These are phyloP conservation scores for Reutealis trisperma DNA, from an alignment of 345 rosid species.

Conservation along the genomic window DNA sequence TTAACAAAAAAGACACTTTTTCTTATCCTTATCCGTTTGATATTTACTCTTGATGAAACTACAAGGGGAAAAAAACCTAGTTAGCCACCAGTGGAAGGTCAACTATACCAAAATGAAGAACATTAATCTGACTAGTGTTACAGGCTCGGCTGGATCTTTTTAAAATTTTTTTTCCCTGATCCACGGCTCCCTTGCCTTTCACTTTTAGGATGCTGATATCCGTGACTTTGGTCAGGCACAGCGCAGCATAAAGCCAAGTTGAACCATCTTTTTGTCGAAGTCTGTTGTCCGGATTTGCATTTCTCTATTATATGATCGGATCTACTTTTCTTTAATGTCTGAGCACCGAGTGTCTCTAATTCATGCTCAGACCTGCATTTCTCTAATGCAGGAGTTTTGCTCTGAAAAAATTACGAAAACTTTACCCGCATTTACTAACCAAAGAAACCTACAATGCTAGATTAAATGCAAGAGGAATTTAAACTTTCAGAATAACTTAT, in stretches of 20 bases:
- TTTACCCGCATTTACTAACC: not conserved
- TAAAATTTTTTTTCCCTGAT: not conserved
- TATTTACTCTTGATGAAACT: no score
- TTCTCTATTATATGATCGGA: conserved; percentile 2
- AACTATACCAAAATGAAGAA: no score
- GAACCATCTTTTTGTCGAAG: conserved; percentile 7
- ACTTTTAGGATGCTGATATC: not conserved
- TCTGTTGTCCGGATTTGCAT: conserved; percentile 1
- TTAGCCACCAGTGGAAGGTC: no score
- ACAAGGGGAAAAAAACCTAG: no score
- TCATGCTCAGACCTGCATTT: conserved; percentile 1
- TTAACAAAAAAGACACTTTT: no score
- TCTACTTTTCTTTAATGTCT: not conserved
- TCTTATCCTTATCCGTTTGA: no score
- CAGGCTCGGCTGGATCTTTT: not conserved
- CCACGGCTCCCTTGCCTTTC: no score
- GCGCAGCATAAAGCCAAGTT: conserved; percentile 11
- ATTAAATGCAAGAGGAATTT: no score
- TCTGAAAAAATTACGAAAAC: conserved; percentile 10
- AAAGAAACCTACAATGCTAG: not conserved
- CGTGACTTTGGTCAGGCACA: not conserved
- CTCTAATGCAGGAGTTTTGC: not conserved
- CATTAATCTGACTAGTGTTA: not conserved
- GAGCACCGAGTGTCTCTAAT: not conserved
- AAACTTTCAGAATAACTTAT: not conserved